Evolutionary conservation across 805 yeast species (phyloP).

Genomic region (Alloascoidea hylecoeti): DNA sequence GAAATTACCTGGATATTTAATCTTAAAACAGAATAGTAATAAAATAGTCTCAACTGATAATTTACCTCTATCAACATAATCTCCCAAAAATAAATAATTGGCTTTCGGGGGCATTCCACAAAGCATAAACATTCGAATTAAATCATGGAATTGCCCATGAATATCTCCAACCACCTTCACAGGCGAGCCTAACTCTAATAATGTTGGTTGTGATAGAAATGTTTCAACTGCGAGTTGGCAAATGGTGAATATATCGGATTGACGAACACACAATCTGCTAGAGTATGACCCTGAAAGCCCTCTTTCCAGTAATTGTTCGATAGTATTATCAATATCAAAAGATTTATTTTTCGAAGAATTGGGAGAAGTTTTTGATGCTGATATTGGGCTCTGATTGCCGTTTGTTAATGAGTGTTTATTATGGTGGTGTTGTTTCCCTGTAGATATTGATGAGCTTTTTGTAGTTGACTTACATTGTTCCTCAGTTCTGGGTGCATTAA

Average conservation of each 20-base stretch:
- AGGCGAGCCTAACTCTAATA: constrained; percentile 93
- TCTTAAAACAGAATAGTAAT: constrained; percentile 85
- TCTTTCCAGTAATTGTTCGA: constrained; percentile 76
- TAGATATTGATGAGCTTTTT: too few relatives aligned
- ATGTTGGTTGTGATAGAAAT: constrained; percentile 93
- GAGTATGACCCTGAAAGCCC: neutral
- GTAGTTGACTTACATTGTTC: too few relatives aligned
- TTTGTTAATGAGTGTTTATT: too few relatives aligned
- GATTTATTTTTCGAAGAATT: constrained; percentile 31
- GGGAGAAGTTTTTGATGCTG: neutral
- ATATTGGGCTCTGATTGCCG: too few relatives aligned
- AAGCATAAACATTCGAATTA: constrained; percentile 87
- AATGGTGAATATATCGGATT: constrained; percentile 91
- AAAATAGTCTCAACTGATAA: constrained; percentile 95
- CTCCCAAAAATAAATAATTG: constrained; percentile 89
- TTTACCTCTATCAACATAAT: constrained; percentile 97
- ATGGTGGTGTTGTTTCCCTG: too few relatives aligned
- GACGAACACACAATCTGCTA: constrained; percentile 61
- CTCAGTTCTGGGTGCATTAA: too few relatives aligned
- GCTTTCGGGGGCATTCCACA: constrained; percentile 99
- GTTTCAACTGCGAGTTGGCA: constrained; percentile 98
- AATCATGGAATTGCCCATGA: constrained; percentile 96
- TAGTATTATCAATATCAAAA: constrained; percentile 93
- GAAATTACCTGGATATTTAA: constrained; percentile 96
- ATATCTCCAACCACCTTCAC: constrained; percentile 94